Evolutionary conservation across 208 protist species (phyloP).

Genomic region (Zelonia costaricensis): DNA sequence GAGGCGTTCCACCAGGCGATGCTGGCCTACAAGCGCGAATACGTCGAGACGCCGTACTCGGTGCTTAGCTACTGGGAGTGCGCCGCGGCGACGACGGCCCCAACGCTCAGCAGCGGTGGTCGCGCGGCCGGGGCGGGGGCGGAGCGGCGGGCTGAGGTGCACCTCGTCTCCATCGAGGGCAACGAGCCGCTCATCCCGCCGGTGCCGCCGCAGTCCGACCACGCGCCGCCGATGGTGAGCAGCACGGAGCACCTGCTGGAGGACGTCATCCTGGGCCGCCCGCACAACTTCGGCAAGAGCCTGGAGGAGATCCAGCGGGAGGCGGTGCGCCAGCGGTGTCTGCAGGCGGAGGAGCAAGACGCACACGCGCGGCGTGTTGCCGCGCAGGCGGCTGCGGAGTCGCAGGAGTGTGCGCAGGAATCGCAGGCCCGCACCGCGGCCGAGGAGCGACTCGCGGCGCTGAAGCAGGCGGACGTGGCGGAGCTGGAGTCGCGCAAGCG

Average conservation of each 20-base stretch:
- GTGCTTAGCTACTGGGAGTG: constrained; percentile 84
- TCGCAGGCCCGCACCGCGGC: constrained; percentile 15
- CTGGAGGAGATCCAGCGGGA: constrained; percentile 78
- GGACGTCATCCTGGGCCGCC: constrained; percentile 65
- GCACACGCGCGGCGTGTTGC: constrained; percentile 41
- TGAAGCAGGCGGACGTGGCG: constrained; percentile 69
- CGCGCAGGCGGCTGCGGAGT: constrained; percentile 28
- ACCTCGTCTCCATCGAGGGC: constrained; percentile 50
- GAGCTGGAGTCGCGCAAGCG: constrained; percentile 83
- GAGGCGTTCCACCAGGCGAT: constrained; percentile 65
- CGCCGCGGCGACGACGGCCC: constrained; percentile 39
- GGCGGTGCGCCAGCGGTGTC: constrained; percentile 50
- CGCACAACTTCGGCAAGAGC: constrained; percentile 91
- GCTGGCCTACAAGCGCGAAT: constrained; percentile 55
- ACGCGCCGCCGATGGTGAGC: constrained; percentile 34
- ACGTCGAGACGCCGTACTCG: constrained; percentile 61
- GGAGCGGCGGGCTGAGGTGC: constrained; percentile 31
- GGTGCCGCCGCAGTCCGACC: constrained; percentile 60
- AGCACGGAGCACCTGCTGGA: constrained; percentile 48
- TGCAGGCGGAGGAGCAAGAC: constrained; percentile 51
- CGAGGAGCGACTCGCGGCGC: constrained; percentile 22
- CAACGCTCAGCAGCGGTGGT: constrained; percentile 45
- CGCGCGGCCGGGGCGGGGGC: constrained; percentile 1
- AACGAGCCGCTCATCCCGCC: constrained; percentile 71
- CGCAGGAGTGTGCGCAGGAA: constrained; percentile 38